These are phyloP conservation scores for Geranium incanum DNA, from an alignment of 441 rosid genomes.

Conservation along the genomic window DNA sequence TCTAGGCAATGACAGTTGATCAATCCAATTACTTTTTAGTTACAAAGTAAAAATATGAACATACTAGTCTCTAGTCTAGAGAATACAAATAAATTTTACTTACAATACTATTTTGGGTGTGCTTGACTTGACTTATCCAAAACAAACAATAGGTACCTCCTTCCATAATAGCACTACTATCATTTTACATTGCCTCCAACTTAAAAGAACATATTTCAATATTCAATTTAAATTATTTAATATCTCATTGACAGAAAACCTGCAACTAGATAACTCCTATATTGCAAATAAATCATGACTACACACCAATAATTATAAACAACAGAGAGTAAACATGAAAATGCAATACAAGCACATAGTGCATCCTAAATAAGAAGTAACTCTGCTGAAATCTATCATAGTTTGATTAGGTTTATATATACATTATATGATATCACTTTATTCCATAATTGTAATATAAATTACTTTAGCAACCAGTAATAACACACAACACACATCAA, in stretches of 20 bases:
- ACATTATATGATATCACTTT: neutral
- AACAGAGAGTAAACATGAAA: neutral
- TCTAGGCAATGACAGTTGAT: neutral
- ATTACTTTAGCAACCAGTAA: neutral
- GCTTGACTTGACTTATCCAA: neutral
- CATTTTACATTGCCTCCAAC: neutral
- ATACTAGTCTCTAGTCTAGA: neutral
- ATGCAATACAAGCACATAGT: neutral
- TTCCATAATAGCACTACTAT: neutral
- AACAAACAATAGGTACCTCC: neutral
- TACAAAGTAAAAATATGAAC: neutral
- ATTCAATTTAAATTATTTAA: neutral
- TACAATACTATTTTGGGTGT: neutral
- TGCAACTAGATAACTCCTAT: neutral
- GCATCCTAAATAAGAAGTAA: neutral
- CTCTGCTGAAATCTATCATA: conserved; percentile 1
- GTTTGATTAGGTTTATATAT: neutral
- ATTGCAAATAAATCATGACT: neutral
- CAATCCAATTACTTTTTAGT: neutral
- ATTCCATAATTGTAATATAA: neutral
- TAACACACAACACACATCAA: neutral
- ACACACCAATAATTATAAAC: neutral
- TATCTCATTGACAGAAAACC: neutral
- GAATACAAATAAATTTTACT: neutral
- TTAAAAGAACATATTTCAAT: neutral